These are phyloP conservation scores for Lachancea sp. DNA, from an alignment of 805 yeast genomes.

Conservation along the genomic window DNA sequence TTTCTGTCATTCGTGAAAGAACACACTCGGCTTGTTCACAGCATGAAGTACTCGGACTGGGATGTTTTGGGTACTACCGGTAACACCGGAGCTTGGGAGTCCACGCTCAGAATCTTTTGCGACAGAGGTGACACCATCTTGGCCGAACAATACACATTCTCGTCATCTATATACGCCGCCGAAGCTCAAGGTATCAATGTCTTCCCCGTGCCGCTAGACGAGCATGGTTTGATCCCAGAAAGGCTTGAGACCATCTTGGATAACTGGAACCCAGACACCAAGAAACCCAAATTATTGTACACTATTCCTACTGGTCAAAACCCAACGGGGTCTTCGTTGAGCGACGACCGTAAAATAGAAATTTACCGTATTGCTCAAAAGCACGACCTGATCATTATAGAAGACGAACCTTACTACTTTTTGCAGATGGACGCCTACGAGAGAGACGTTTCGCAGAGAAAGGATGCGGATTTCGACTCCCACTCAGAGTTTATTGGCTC, in stretches of 20 bases:
- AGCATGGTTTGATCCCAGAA: constrained; percentile 70
- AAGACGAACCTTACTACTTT: constrained; percentile 97
- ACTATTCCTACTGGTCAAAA: constrained; percentile 95
- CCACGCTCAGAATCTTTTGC: constrained; percentile 69
- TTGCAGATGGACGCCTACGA: constrained; percentile 84
- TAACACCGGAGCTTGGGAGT: constrained; percentile 87
- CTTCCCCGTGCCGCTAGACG: constrained; percentile 74
- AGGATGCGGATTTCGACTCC: constrained; percentile 23
- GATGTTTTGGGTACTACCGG: constrained; percentile 66
- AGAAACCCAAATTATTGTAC: constrained; percentile 81
- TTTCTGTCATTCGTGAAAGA: constrained; percentile 60
- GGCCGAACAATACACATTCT: constrained; percentile 75
- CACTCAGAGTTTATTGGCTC: constrained; percentile 64
- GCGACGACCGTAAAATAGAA: constrained; percentile 66
- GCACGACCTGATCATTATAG: constrained; percentile 80
- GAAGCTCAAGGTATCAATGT: constrained; percentile 61
- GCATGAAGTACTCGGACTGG: constrained; percentile 60
- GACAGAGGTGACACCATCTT: constrained; percentile 76
- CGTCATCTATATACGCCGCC: constrained; percentile 80
- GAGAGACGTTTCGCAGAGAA: constrained; percentile 35
- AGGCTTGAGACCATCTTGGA: constrained; percentile 54
- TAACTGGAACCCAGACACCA: constrained; percentile 58
- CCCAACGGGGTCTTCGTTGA: constrained; percentile 89
- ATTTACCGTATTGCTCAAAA: constrained; percentile 75
- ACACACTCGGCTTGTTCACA: constrained; percentile 56